Conservation (phyloP, 805 yeast species). For the Ogataea polymorpha region DNA sequence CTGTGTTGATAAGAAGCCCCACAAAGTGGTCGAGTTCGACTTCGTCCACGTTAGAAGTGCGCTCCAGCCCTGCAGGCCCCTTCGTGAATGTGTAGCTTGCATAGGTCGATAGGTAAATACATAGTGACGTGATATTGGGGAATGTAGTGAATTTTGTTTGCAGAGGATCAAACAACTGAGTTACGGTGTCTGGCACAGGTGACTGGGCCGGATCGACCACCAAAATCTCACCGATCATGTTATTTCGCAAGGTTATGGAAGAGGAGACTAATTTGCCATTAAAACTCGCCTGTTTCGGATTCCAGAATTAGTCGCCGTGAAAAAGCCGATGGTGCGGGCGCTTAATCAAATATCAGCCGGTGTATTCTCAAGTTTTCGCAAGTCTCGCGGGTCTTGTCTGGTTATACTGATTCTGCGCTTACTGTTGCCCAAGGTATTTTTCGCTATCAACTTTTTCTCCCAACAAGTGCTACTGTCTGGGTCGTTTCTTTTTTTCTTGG, state of each 20-base stretch:
- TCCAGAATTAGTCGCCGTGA: background rate
- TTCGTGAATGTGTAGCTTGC: conserved; percentile 13
- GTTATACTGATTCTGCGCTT: background rate
- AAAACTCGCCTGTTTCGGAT: background rate
- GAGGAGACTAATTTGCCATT: background rate
- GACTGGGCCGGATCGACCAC: conserved; percentile 7
- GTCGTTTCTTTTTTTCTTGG: conserved; percentile 1
- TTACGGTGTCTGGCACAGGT: conserved; percentile 11
- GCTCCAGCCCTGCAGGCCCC: background rate
- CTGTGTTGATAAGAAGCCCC: conserved; percentile 21
- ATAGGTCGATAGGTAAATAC: conserved; percentile 12
- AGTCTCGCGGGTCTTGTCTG: background rate
- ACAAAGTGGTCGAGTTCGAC: conserved; percentile 23
- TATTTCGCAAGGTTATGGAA: background rate
- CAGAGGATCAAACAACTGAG: conserved; percentile 5
- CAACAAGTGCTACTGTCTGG: background rate
- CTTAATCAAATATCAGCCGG: no score
- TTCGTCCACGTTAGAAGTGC: conserved; percentile 17
- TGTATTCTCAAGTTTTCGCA: background rate
- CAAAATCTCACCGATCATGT: conserved; percentile 15
- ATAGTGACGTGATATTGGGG: conserved; percentile 10
- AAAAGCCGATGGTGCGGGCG: no score
- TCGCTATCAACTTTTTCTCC: conserved; percentile 1
- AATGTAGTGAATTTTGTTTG: conserved; percentile 10
- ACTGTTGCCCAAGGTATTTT: background rate